Conservation (phyloP, 73 alveolate species). For the Paramecium sexaurelia region DNA sequence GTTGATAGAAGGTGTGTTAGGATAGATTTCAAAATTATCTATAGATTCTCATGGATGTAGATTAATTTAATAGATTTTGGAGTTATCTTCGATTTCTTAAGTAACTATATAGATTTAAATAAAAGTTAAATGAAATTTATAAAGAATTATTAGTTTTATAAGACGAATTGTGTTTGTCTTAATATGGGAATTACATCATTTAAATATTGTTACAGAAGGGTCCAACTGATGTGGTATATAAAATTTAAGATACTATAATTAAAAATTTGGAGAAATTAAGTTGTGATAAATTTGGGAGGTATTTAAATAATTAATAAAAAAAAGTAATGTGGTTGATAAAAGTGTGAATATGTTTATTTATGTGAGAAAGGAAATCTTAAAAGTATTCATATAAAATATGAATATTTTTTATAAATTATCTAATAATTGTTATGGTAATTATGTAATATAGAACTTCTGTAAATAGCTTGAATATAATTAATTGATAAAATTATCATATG, state of each 20-base stretch:
- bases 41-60: constrained; percentile 28
- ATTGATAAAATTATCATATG: background rate
- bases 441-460: constrained; percentile 2
- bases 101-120: background rate
- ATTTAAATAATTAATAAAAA: background rate
- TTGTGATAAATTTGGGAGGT: constrained; percentile 31
- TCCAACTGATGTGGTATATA: background rate
- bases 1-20: background rate
- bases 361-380: background rate
- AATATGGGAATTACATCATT: constrained; percentile 3
- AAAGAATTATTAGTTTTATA: background rate
- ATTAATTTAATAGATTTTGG: background rate
- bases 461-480: background rate
- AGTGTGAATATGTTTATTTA: background rate
- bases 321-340: background rate
- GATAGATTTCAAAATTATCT: background rate
- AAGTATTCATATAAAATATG: background rate
- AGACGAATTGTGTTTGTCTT: background rate
- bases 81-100: background rate
- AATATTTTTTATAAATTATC: background rate
- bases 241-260: background rate
- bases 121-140: background rate
- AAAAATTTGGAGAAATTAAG: constrained; percentile 12
- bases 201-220: background rate
- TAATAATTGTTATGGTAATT: constrained; percentile 31